Conservation (phyloP, 2,329 filamentous ascomycete genomes). For the Dactylellina sp. region DNA sequence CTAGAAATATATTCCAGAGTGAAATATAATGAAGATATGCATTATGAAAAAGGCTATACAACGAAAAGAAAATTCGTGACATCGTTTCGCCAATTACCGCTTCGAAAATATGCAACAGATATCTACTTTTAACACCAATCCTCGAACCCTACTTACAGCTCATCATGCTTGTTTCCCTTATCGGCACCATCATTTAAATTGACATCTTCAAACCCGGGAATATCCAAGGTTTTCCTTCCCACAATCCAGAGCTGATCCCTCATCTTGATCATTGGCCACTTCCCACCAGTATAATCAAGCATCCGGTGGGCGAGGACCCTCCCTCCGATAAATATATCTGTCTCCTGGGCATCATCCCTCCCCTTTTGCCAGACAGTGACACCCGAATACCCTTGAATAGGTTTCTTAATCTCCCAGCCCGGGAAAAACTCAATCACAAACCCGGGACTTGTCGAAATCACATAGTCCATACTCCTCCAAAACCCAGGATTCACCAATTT, state of each 20-base stretch:
- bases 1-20: slow-evolving; percentile 6
- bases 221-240: slow-evolving; percentile 30
- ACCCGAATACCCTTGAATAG: slow-evolving; percentile 31
- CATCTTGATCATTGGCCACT: slow-evolving; percentile 51
- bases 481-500: slow-evolving; percentile 68
- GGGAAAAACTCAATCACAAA: slow-evolving; percentile 26
- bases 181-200: slow-evolving; percentile 20
- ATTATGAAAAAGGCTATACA: slow-evolving; percentile 5
- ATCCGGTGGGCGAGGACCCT: slow-evolving; percentile 6
- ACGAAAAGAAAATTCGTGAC: not conserved
- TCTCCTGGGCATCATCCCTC: not conserved
- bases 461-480: slow-evolving; percentile 75
- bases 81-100: not conserved
- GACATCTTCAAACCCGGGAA: slow-evolving; percentile 48
- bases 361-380: slow-evolving; percentile 22
- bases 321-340: slow-evolving; percentile 39
- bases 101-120: not conserved
- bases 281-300: slow-evolving; percentile 16
- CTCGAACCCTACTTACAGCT: slow-evolving; percentile 22
- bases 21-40: slow-evolving; percentile 2
- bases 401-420: slow-evolving; percentile 42
- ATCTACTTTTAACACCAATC: no score
- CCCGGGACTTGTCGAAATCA: slow-evolving; percentile 58
- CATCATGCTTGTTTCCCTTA: slow-evolving; percentile 28
- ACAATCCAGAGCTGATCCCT: slow-evolving; percentile 42